phyloP scores from a whole-genome alignment of 2,329 filamentous ascomycete genomes.

The Aureobasidium vineae region DNA sequence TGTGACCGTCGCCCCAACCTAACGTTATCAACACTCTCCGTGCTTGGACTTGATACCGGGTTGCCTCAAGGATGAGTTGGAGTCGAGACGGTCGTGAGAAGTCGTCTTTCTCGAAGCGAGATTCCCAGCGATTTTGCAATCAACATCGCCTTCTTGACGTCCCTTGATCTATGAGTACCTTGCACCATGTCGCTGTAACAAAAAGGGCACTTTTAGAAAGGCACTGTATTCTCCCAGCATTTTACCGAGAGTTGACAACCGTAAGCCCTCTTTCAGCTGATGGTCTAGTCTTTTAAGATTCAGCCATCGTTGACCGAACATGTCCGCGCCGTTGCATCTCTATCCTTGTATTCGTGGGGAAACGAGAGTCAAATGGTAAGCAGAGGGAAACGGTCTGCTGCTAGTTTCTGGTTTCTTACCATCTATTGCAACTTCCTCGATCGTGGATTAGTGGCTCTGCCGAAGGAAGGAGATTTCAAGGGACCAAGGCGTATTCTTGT shows the following conservation, averaged over 20 bases:
- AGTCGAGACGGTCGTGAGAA: background rate
- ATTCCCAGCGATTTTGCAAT: conserved; percentile 2
- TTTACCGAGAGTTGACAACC: background rate
- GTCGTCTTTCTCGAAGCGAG: background rate
- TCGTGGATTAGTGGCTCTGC: background rate
- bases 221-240: background rate
- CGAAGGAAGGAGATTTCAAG: background rate
- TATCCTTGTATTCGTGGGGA: background rate
- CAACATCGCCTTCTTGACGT: background rate
- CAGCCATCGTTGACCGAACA: background rate
- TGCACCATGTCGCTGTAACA: background rate
- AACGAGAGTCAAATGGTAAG: conserved; percentile 9
- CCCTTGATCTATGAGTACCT: background rate
- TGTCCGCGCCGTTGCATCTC: conserved; percentile 9
- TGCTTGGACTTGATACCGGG: background rate
- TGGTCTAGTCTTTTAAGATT: background rate
- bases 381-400: background rate
- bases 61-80: background rate
- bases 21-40: background rate
- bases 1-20: background rate
- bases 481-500: background rate
- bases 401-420: background rate
- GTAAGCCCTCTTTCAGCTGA: background rate
- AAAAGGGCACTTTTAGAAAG: background rate
- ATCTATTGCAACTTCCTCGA: background rate